phyloP scores from a whole-genome alignment of 2,329 filamentous ascomycete genomes.

The Ustilaginoidea virens region DNA sequence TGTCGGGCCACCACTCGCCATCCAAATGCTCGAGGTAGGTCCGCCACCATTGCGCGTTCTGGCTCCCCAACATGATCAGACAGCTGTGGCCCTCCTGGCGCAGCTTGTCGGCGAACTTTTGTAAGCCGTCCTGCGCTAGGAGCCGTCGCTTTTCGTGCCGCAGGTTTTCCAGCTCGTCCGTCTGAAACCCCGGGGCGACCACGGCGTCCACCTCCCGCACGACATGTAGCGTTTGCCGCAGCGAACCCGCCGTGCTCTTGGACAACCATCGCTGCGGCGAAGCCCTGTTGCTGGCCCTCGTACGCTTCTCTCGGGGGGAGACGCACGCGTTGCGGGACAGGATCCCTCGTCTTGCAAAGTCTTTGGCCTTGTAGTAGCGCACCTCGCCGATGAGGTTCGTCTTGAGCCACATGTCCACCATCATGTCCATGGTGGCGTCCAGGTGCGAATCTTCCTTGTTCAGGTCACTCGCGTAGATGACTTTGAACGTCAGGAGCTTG shows the following conservation, averaged over 20 bases:
- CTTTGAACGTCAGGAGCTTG: constrained; percentile 13
- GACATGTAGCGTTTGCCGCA: constrained; percentile 13
- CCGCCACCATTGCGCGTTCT: constrained; percentile 13
- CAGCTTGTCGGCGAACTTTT: constrained; percentile 9
- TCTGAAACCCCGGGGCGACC: constrained; percentile 12
- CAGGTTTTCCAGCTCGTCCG: constrained; percentile 10
- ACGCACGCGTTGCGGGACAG: constrained; percentile 3
- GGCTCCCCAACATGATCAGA: constrained; percentile 11
- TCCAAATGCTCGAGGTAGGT: constrained; percentile 10
- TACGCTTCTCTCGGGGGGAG: constrained; percentile 9
- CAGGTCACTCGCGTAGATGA: constrained; percentile 15
- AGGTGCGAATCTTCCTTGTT: constrained; percentile 8
- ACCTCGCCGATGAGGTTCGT: constrained; percentile 15
- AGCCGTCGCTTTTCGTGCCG: constrained; percentile 9
- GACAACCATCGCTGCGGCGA: constrained; percentile 10
- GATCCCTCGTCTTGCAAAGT: constrained; percentile 10
- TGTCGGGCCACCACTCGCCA: constrained; percentile 14
- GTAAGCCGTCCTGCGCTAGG: constrained; percentile 8
- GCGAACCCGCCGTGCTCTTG: constrained; percentile 8
- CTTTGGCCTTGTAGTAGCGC: constrained; percentile 14
- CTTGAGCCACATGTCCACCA: constrained; percentile 14
- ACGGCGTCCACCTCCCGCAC: constrained; percentile 12
- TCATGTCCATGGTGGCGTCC: constrained; percentile 9
- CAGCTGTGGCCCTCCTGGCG: constrained; percentile 11
- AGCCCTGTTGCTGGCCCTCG: constrained; percentile 8